Evolutionary conservation across 495 filamentous ascomycete species (phyloP).

Genomic region (Sabuloglossum arenarium): DNA sequence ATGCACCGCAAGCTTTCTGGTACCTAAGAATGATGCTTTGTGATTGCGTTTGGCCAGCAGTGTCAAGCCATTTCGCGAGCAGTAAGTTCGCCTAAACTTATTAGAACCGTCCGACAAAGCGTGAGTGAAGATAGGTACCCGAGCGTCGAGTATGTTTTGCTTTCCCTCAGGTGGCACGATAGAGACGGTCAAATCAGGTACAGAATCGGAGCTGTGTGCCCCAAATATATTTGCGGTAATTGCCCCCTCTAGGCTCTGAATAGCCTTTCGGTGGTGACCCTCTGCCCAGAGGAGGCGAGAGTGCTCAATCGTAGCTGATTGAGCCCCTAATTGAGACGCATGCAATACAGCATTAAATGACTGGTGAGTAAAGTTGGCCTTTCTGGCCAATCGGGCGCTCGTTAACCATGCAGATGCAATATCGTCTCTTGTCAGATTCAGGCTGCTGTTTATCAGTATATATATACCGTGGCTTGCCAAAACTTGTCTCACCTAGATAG

Average conservation of each 20-base stretch:
- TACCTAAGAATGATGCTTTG: constrained; percentile 58
- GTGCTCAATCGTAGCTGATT: constrained; percentile 79
- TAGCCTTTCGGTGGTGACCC: constrained; percentile 84
- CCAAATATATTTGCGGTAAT: constrained; percentile 54
- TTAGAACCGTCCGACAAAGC: background rate
- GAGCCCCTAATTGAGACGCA: constrained; percentile 63
- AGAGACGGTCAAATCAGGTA: constrained; percentile 19
- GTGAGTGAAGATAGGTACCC: constrained; percentile 7
- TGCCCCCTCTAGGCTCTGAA: constrained; percentile 68
- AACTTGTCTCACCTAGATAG: constrained; percentile 31
- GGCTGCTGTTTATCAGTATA: constrained; percentile 3
- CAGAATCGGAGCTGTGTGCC: constrained; percentile 24
- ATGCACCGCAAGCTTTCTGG: constrained; percentile 40
- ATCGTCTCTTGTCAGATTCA: constrained; percentile 34
- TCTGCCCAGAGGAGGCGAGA: constrained; percentile 86
- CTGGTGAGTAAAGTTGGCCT: constrained; percentile 57
- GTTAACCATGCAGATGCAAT: constrained; percentile 72
- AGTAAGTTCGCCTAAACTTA: constrained; percentile 45
- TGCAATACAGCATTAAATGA: constrained; percentile 87
- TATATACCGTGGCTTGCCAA: background rate
- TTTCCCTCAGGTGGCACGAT: constrained; percentile 18
- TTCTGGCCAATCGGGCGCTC: constrained; percentile 69
- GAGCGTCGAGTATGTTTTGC: constrained; percentile 33
- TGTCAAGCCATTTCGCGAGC: constrained; percentile 91
- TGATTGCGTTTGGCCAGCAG: constrained; percentile 73